A percentile compares a stretch with the other conserved stretches of the same genome.
Evolutionary conservation across 2,329 filamentous ascomycete genomes (phyloP).

Genomic region (Conoideocrella luteorostrata): DNA sequence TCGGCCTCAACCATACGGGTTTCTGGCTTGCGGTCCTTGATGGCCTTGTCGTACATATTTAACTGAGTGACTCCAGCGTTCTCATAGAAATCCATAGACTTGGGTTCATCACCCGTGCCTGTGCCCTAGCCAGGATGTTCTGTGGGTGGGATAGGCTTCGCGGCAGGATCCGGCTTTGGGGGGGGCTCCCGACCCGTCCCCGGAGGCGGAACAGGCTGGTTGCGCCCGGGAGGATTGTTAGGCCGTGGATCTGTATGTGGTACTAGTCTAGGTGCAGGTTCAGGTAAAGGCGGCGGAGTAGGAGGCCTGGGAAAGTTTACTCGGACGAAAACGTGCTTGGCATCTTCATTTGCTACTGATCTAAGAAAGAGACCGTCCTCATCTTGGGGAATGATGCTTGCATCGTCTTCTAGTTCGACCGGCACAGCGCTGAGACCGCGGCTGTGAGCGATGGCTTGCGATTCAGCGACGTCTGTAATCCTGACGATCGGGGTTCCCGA

Average conservation of each 20-base stretch:
- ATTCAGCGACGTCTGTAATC: not conserved
- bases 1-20: not conserved
- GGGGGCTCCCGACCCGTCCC: too few relatives aligned
- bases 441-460: too few relatives aligned
- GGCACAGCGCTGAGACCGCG: not conserved
- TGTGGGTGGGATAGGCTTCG: not conserved
- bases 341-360: not conserved
- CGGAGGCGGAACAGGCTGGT: not conserved
- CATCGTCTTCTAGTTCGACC: not conserved
- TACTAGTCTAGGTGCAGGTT: not conserved
- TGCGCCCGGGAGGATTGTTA: not conserved
- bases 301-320: constrained; percentile 1
- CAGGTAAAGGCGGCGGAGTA: not conserved
- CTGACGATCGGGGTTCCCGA: not conserved
- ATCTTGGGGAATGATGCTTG: not conserved
- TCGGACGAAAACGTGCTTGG: not conserved
- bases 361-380: not conserved
- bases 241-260: not conserved
- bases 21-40: not conserved
- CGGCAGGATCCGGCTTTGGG: not conserved
- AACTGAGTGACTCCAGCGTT: not conserved
- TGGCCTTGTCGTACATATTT: not conserved
- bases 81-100: not conserved
- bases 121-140: not conserved
- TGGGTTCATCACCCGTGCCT: not conserved